Percentiles rank a stretch among this genome's conserved stretches.
Conservation (phyloP, 257 asterid species). For the Solanum pennellii region DNA sequence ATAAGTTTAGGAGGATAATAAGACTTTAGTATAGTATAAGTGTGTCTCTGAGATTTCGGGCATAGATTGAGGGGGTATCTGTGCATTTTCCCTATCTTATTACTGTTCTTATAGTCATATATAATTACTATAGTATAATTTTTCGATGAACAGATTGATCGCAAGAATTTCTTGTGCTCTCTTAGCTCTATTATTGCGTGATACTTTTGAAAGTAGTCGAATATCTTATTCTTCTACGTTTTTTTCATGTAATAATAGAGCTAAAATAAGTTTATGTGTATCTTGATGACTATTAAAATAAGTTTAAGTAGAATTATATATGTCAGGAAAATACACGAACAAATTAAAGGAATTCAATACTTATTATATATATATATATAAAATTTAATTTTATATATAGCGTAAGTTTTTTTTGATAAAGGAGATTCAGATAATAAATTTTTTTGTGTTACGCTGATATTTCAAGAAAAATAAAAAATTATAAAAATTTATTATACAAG, state of each 20-base stretch:
- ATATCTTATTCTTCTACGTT: too few species aligned
- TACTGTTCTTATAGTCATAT: not conserved
- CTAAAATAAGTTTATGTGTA: too few species aligned
- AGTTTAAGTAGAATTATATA: not conserved
- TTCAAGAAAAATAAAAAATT: too few species aligned
- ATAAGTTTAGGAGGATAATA: too few species aligned
- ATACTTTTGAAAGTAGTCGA: too few species aligned
- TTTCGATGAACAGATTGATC: not conserved
- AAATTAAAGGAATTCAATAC: not conserved
- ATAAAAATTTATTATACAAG: accelerated
- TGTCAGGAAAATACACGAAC: too few species aligned
- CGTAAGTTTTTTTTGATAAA: not conserved
- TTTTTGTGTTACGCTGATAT: too few species aligned
- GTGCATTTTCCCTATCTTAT: not conserved
- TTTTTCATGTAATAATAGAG: not conserved
- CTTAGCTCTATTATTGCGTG: not conserved
- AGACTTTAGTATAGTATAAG: too few species aligned
- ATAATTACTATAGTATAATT: not conserved
- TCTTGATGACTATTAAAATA: too few species aligned
- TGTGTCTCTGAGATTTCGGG: too few species aligned
- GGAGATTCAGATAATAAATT: accelerated
- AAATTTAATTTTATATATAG: too few species aligned
- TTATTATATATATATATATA: not conserved
- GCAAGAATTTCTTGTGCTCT: not conserved
- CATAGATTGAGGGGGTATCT: too few species aligned